Conservation (phyloP, 2,329 filamentous ascomycete genomes). For the Neofusicoccum kwambonambiense region DNA sequence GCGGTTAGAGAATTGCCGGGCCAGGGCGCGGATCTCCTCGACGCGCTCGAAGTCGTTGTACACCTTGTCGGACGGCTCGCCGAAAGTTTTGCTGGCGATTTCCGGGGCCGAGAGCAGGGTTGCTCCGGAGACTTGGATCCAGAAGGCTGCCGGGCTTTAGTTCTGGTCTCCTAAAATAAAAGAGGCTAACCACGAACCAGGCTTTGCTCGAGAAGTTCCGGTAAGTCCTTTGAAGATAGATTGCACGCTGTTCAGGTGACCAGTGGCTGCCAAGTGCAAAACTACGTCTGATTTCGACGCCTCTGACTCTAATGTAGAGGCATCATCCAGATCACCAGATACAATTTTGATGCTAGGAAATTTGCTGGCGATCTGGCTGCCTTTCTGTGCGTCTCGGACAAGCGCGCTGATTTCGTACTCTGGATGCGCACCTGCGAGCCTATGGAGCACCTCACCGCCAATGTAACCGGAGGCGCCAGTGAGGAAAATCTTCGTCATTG, state of each 20-base stretch:
- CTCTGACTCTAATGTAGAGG: background rate
- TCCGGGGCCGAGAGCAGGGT: slow-evolving; percentile 51
- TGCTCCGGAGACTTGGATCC: slow-evolving; percentile 57
- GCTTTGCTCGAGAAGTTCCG: slow-evolving; percentile 34
- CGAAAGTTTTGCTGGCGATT: slow-evolving; percentile 34
- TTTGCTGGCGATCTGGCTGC: background rate
- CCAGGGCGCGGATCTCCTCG: slow-evolving; percentile 54
- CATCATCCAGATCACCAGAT: background rate
- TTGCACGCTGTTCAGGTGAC: slow-evolving; percentile 30
- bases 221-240: slow-evolving; percentile 51
- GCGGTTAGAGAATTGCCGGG: slow-evolving; percentile 60
- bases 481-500: background rate
- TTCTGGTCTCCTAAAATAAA: background rate
- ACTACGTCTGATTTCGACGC: slow-evolving; percentile 5
- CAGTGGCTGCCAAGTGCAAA: slow-evolving; percentile 32
- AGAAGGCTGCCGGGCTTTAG: slow-evolving; percentile 39
- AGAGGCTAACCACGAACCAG: background rate
- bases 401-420: slow-evolving; percentile 6
- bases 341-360: background rate
- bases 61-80: slow-evolving; percentile 46
- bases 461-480: slow-evolving; percentile 16
- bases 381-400: background rate
- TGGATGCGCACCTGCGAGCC: background rate
- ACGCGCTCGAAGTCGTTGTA: slow-evolving; percentile 63
- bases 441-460: slow-evolving; percentile 9